These are phyloP conservation scores for Didymella keratinophila DNA, from an alignment of 2,329 filamentous ascomycete genomes.

Conservation along the genomic window DNA sequence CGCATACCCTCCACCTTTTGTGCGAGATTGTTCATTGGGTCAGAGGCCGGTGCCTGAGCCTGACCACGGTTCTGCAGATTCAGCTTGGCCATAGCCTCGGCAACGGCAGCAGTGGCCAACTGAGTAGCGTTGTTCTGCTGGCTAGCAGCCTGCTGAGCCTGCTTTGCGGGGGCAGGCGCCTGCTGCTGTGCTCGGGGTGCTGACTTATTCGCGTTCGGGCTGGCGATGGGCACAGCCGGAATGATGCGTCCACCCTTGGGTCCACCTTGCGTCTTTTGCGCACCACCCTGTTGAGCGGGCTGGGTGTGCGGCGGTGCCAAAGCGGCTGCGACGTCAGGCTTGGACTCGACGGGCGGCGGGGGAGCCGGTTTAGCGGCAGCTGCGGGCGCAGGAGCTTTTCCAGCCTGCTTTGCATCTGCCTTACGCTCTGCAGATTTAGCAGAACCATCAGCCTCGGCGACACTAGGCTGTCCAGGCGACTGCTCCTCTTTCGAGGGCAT, in stretches of 20 bases:
- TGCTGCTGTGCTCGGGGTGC: conserved; percentile 50
- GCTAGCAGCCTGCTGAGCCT: conserved; percentile 34
- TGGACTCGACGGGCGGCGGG: conserved; percentile 72
- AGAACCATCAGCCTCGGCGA: conserved; percentile 56
- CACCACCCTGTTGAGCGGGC: conserved; percentile 43
- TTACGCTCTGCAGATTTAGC: conserved; percentile 65
- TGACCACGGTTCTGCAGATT: conserved; percentile 45
- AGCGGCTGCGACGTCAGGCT: conserved; percentile 68
- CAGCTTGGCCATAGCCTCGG: conserved; percentile 79
- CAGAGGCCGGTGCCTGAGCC: conserved; percentile 36
- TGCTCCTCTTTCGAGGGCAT: conserved; percentile 42
- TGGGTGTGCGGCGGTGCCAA: conserved; percentile 59
- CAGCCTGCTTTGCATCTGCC: conserved; percentile 53
- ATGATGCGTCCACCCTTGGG: conserved; percentile 63
- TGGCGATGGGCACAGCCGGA: conserved; percentile 71
- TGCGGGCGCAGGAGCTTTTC: conserved; percentile 49
- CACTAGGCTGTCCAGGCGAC: conserved; percentile 39
- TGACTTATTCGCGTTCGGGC: conserved; percentile 47
- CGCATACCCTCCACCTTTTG: conserved; percentile 79
- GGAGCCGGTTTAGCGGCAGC: conserved; percentile 60
- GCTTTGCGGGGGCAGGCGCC: conserved; percentile 52
- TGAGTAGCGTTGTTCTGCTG: conserved; percentile 71
- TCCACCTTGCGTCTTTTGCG: conserved; percentile 51
- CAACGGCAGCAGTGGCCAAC: conserved; percentile 78
- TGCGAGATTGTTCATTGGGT: conserved; percentile 73